Evolutionary conservation across 306 rosid species (phyloP).

Genomic region (Trifolium fragiferum): DNA sequence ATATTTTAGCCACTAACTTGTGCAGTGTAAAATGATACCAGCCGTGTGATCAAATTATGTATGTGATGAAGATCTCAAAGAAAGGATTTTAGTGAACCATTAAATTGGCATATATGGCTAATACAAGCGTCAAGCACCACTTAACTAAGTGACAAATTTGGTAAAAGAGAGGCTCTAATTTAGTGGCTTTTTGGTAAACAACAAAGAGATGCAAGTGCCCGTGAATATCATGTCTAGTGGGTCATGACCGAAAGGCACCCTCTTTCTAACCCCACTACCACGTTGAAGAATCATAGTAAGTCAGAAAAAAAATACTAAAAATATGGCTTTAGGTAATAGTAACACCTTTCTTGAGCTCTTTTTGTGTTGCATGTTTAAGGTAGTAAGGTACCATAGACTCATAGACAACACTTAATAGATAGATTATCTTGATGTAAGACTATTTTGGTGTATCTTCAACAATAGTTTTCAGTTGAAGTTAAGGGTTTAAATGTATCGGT

Average conservation of each 20-base stretch:
- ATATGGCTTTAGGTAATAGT: conserved; percentile 32
- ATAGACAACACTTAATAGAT: not conserved
- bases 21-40: not conserved
- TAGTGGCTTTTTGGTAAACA: conserved; percentile 54
- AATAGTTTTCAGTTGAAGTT: too few relatives aligned
- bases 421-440: too few relatives aligned
- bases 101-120: conserved; percentile 22
- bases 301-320: not conserved
- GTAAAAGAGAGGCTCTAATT: conserved; percentile 46
- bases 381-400: not conserved
- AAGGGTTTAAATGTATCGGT: too few relatives aligned
- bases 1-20: conserved; percentile 35
- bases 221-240: conserved; percentile 64
- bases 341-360: conserved; percentile 42
- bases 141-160: conserved; percentile 54
- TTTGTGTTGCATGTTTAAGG: conserved; percentile 30
- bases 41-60: conserved; percentile 24
- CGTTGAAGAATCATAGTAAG: conserved; percentile 60
- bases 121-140: conserved; percentile 30
- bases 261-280: conserved; percentile 57
- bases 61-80: conserved; percentile 18
- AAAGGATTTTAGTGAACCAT: conserved; percentile 16
- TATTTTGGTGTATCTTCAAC: too few relatives aligned
- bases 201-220: conserved; percentile 62
- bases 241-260: conserved; percentile 57